Evolutionary conservation across 2,329 filamentous ascomycete genomes (phyloP).

Genomic region (Talaromyces funiculosus): DNA sequence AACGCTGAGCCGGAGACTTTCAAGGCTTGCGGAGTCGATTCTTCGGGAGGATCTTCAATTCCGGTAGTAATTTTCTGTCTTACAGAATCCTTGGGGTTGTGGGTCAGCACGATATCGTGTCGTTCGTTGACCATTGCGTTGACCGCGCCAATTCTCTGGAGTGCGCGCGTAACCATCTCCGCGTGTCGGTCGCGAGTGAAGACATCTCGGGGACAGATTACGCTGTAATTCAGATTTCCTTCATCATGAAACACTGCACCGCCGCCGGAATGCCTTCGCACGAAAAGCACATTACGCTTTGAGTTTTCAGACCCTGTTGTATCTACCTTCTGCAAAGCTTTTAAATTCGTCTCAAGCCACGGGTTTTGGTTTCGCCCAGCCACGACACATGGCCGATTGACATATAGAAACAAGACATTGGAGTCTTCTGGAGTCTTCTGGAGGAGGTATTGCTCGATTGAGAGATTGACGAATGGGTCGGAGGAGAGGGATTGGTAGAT

Average conservation of each 20-base stretch:
- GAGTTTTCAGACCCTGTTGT: constrained; percentile 17
- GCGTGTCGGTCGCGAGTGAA: constrained; percentile 87
- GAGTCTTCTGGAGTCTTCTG: constrained; percentile 66
- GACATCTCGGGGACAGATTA: constrained; percentile 69
- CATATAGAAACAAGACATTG: constrained; percentile 78
- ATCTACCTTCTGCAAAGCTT: constrained; percentile 47
- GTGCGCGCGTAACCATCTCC: constrained; percentile 83
- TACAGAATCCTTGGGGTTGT: constrained; percentile 4
- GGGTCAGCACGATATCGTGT: constrained; percentile 77
- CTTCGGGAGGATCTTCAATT: constrained; percentile 38
- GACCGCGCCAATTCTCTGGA: constrained; percentile 47
- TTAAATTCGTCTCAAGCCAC: constrained; percentile 83
- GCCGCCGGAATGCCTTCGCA: constrained; percentile 80
- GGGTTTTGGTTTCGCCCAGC: constrained; percentile 97
- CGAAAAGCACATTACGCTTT: constrained; percentile 51
- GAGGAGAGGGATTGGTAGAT: constrained; percentile 64
- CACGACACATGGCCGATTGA: constrained; percentile 79
- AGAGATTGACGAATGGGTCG: constrained; percentile 84
- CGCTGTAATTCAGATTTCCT: constrained; percentile 92
- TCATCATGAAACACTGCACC: constrained; percentile 90
- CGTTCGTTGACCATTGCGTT: constrained; percentile 74
- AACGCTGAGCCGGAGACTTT: constrained; percentile 95
- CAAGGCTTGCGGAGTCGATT: constrained; percentile 41
- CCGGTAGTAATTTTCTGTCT: constrained; percentile 35
- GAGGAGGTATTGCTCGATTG: constrained; percentile 86